Percentiles rank a stretch among this genome's conserved stretches.
These are phyloP conservation scores for Cercospora janseana DNA, from an alignment of 2,329 filamentous ascomycete genomes.

Conservation along the genomic window DNA sequence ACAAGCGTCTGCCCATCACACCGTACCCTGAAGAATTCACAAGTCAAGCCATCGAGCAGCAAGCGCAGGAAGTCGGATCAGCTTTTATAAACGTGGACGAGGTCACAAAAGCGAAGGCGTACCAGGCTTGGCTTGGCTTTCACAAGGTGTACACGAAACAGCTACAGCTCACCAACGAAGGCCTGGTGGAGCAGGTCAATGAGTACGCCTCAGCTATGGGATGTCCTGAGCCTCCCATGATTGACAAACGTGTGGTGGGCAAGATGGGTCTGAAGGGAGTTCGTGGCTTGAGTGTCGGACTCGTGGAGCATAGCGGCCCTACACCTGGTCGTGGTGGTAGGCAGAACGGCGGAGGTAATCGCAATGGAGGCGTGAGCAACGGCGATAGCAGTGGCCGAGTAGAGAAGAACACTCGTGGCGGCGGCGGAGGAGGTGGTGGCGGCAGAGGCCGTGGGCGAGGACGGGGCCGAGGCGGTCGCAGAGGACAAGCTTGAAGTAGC, in stretches of 20 bases:
- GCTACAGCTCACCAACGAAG: slow-evolving; percentile 40
- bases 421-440: slow-evolving; percentile 10
- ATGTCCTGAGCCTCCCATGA: slow-evolving; percentile 46
- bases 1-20: slow-evolving; percentile 52
- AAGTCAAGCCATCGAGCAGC: slow-evolving; percentile 31
- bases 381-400: slow-evolving; percentile 7
- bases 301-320: slow-evolving; percentile 5
- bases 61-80: slow-evolving; percentile 29
- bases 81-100: slow-evolving; percentile 42
- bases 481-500: slow-evolving; percentile 10
- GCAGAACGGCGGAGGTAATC: slow-evolving; percentile 1
- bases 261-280: slow-evolving; percentile 52
- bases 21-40: slow-evolving; percentile 49
- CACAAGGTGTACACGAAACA: slow-evolving; percentile 48
- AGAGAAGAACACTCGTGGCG: slow-evolving; percentile 8
- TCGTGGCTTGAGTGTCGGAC: slow-evolving; percentile 40
- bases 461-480: slow-evolving; percentile 9
- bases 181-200: slow-evolving; percentile 46
- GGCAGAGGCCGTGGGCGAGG: slow-evolving; percentile 14
- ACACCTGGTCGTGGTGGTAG: slow-evolving; percentile 11
- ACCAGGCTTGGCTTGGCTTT: slow-evolving; percentile 50
- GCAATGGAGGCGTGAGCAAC: neutral
- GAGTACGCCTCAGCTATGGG: slow-evolving; percentile 46
- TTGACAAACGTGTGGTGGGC: slow-evolving; percentile 47
- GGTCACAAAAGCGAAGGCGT: slow-evolving; percentile 44